Conservation (phyloP, 192 early-diverging fungal genomes). For the Phycomyces blakesleeanus region DNA sequence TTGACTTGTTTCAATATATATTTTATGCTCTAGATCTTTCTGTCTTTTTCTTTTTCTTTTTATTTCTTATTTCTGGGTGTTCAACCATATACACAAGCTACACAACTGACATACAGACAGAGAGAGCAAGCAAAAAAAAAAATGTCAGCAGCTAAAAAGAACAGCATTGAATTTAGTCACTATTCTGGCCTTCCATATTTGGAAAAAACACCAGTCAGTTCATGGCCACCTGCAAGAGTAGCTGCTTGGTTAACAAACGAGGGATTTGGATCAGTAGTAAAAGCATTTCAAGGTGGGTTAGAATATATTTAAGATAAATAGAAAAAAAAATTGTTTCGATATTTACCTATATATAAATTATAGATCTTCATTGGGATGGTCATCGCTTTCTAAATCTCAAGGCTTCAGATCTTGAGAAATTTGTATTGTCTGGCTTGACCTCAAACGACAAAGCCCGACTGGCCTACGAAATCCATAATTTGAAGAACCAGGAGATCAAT, state of each 20-base stretch:
- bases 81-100: too few species aligned
- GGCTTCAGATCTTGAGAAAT: not conserved
- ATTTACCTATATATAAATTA: too few species aligned
- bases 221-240: not conserved
- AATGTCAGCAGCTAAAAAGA: too few species aligned
- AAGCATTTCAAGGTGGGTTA: not conserved
- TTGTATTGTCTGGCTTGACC: not conserved
- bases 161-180: not conserved
- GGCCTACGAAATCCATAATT: not conserved
- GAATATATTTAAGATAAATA: too few species aligned
- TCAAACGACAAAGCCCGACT: not conserved
- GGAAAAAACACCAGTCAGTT: not conserved
- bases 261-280: not conserved
- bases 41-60: too few species aligned
- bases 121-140: too few species aligned
- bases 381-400: not conserved
- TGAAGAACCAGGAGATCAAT: not conserved
- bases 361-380: not conserved
- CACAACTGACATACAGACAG: too few species aligned
- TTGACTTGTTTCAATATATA: too few species aligned
- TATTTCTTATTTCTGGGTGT: too few species aligned
- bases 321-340: too few species aligned
- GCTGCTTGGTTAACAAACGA: not conserved
- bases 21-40: too few species aligned
- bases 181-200: not conserved